Base-by-base conservation (phyloP, 1,284 basidiomycete genomes). In the Tranzscheliella williamsii region DNA sequence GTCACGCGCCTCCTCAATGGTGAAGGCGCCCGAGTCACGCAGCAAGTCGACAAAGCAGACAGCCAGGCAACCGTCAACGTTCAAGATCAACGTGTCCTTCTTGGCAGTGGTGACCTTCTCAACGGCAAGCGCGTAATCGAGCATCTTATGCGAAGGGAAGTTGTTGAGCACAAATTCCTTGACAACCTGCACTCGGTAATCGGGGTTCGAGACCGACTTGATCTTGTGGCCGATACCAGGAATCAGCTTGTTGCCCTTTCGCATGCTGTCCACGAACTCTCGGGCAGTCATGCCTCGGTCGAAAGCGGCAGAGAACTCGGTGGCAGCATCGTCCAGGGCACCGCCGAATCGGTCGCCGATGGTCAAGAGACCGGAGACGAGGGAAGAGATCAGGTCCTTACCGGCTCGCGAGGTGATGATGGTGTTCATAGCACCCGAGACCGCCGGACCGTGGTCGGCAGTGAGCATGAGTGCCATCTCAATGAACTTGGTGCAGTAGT, bases 391-490 rank as follows among this genome's bases (percentile, higher is more conserved):
- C 70, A 98, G 82, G 80, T 98, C 94, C 83, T 98, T 98, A 80
- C 94, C 94, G 38, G 94, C 94, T 83, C 94, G 93, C 36, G 92
- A 88, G 22, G 94, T 93, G 79, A 98, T 93, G 79, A 98, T 97
- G 63, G 94, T 97, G 84, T 95, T 98, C 94, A 98, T 98, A 24
- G 94, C 94, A 82, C 93, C 88, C 42, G 75, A 82, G 35, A 84
- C 83, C 51, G 78, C 78, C 24, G 79, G 79, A 49, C 79, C 93
- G 82, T 98, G 94, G 81, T 98, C 94, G 70, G 93, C 94, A 20
- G 93, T 97, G 67, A 98, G 84, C 90, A 95, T 95, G 78, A 98
- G 85, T 52, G 96, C 91, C 94, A 97, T 98, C 84, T 98, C 94
- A 79, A 98, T 88, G 83, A 98, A 75, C 65, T 75, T 72, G 70